phyloP scores from a whole-genome alignment of 768 basidiomycete genomes.

The Boletus pseudopeckii region DNA sequence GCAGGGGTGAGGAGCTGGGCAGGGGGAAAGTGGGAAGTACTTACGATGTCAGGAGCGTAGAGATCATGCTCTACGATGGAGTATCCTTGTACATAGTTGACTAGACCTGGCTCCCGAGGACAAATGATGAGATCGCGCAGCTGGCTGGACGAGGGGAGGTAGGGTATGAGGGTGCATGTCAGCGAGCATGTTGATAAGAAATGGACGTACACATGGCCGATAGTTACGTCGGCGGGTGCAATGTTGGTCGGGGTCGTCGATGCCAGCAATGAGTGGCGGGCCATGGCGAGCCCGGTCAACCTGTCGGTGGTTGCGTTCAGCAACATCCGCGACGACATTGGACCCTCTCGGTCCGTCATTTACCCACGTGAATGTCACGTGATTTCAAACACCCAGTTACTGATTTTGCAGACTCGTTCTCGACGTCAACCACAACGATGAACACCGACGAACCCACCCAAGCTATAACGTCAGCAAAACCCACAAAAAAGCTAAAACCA shows the following conservation, averaged over 20 bases:
- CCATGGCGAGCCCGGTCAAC: slow-evolving; percentile 34
- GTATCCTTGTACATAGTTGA: slow-evolving; percentile 55
- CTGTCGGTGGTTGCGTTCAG: slow-evolving; percentile 9
- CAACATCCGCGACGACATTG: background rate
- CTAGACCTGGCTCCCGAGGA: slow-evolving; percentile 59
- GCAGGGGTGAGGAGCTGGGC: slow-evolving; percentile 11
- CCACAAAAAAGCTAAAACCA: slow-evolving; percentile 73
- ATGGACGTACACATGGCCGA: slow-evolving; percentile 59
- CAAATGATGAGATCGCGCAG: slow-evolving; percentile 76
- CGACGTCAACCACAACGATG: slow-evolving; percentile 27
- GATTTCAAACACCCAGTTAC: background rate
- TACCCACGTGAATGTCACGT: slow-evolving; percentile 25
- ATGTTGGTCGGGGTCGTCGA: slow-evolving; percentile 42
- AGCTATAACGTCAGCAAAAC: slow-evolving; percentile 20
- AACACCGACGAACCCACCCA: slow-evolving; percentile 26
- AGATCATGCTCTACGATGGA: slow-evolving; percentile 64
- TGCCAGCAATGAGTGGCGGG: slow-evolving; percentile 44
- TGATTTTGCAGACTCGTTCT: background rate
- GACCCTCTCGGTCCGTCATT: slow-evolving; percentile 14
- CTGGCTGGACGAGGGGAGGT: slow-evolving; percentile 45
- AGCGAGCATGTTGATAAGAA: background rate
- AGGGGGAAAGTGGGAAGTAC: slow-evolving; percentile 23
- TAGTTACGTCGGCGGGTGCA: slow-evolving; percentile 44
- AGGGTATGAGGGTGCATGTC: slow-evolving; percentile 11
- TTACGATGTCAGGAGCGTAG: slow-evolving; percentile 42